A percentile compares a stretch with the other conserved stretches of the same genome.
Conservation (phyloP, 805 yeast genomes). For the Pichia paraexigua region DNA sequence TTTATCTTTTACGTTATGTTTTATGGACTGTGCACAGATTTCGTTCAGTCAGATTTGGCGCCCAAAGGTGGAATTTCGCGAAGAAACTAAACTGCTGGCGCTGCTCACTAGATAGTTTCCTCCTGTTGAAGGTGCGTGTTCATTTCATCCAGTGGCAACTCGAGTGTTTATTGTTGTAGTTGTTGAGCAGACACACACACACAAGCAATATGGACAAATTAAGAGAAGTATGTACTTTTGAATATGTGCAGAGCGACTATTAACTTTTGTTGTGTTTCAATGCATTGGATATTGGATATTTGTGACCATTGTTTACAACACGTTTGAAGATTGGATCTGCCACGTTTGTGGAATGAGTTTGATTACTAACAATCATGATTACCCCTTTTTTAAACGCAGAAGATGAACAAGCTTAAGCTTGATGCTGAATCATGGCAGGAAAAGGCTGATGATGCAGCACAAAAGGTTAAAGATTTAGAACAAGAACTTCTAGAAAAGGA, state of each 20-base stretch:
- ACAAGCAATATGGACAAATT: slow-evolving; percentile 35
- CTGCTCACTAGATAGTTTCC: too few species aligned
- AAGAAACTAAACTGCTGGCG: too few species aligned
- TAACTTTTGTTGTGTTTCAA: neutral
- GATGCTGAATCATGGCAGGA: slow-evolving; percentile 98
- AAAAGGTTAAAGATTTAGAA: slow-evolving; percentile 79
- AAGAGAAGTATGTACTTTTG: slow-evolving; percentile 36
- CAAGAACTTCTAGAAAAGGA: slow-evolving; percentile 90
- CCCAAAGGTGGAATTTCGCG: neutral
- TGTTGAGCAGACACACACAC: neutral
- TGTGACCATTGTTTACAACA: neutral
- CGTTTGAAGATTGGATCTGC: neutral
- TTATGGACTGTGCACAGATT: too few species aligned
- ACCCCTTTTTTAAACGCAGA: slow-evolving; percentile 35
- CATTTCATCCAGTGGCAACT: neutral
- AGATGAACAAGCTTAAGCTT: slow-evolving; percentile 79
- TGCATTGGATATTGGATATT: neutral
- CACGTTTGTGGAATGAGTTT: neutral
- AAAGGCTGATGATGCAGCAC: slow-evolving; percentile 80
- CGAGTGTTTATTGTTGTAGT: neutral
- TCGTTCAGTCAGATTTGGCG: too few species aligned
- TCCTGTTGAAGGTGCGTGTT: neutral
- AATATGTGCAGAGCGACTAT: neutral
- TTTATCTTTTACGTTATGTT: too few species aligned
- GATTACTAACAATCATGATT: neutral